A percentile compares a stretch with the other conserved stretches of the same genome.
These are phyloP conservation scores for Prunus yedoensis DNA, from an alignment of 331 rosid genomes.

Conservation along the genomic window DNA sequence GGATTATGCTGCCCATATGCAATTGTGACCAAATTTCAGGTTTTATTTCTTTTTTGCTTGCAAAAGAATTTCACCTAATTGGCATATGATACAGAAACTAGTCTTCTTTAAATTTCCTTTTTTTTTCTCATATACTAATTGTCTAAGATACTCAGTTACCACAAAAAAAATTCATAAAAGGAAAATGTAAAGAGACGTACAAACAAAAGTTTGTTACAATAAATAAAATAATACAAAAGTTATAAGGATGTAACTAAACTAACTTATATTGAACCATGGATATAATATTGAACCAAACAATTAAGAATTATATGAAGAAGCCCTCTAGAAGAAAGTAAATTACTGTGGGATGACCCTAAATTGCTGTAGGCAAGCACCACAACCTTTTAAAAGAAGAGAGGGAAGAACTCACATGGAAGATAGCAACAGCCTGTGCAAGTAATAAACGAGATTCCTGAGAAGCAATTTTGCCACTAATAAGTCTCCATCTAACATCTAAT, in stretches of 20 bases:
- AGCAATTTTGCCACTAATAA: conserved; percentile 76
- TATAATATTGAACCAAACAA: background rate
- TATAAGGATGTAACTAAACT: background rate
- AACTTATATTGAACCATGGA: background rate
- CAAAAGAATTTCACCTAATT: background rate
- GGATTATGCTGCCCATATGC: background rate
- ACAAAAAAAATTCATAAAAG: background rate
- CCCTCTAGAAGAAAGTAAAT: background rate
- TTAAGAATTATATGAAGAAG: background rate
- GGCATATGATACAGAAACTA: background rate
- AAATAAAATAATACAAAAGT: background rate
- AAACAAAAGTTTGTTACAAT: background rate
- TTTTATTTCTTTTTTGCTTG: background rate
- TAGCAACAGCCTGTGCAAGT: conserved; percentile 84
- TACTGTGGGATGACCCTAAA: background rate
- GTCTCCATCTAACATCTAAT: conserved; percentile 76
- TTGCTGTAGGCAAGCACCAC: background rate
- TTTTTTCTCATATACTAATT: background rate
- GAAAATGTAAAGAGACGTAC: background rate
- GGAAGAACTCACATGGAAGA: conserved; percentile 69
- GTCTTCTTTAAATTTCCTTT: background rate
- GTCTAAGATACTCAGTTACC: background rate
- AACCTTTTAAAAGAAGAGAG: background rate
- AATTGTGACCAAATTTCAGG: background rate
- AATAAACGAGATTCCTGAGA: conserved; percentile 78